Percentiles rank a stretch among this genome's conserved stretches.
These are phyloP conservation scores for Yamadazyma ubonensis DNA, from an alignment of 805 yeast genomes.

Conservation along the genomic window DNA sequence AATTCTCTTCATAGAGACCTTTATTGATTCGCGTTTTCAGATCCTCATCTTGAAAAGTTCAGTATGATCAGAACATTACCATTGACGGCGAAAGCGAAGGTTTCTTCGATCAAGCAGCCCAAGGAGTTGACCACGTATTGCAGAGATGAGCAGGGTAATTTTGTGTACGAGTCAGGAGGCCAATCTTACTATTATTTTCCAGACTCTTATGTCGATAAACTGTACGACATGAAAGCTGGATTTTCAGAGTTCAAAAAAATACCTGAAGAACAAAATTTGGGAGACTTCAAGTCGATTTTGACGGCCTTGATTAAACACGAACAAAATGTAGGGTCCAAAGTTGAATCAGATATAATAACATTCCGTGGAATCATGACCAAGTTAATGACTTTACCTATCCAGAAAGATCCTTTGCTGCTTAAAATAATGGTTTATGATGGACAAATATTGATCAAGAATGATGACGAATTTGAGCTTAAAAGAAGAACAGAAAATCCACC, in stretches of 20 bases:
- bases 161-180: constrained; percentile 34
- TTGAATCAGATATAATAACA: constrained; percentile 67
- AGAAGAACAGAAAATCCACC: constrained; percentile 23
- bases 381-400: constrained; percentile 66
- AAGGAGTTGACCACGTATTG: constrained; percentile 73
- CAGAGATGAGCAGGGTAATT: constrained; percentile 52
- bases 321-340: constrained; percentile 35
- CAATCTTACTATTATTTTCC: constrained; percentile 82
- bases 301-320: constrained; percentile 58
- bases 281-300: constrained; percentile 59
- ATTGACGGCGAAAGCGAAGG: constrained; percentile 49
- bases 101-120: constrained; percentile 80
- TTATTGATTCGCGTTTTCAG: background rate
- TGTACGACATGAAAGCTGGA: constrained; percentile 65
- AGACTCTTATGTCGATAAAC: constrained; percentile 59
- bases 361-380: constrained; percentile 84
- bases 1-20: background rate
- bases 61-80: constrained; percentile 34
- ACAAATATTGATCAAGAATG: constrained; percentile 61
- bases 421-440: constrained; percentile 74
- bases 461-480: constrained; percentile 38
- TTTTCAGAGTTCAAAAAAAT: constrained; percentile 54
- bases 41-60: constrained; percentile 4
- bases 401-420: constrained; percentile 54
- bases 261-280: constrained; percentile 53